These are phyloP conservation scores for Hypoxylon perforatum DNA, from an alignment of 495 filamentous ascomycete genomes.

Conservation along the genomic window DNA sequence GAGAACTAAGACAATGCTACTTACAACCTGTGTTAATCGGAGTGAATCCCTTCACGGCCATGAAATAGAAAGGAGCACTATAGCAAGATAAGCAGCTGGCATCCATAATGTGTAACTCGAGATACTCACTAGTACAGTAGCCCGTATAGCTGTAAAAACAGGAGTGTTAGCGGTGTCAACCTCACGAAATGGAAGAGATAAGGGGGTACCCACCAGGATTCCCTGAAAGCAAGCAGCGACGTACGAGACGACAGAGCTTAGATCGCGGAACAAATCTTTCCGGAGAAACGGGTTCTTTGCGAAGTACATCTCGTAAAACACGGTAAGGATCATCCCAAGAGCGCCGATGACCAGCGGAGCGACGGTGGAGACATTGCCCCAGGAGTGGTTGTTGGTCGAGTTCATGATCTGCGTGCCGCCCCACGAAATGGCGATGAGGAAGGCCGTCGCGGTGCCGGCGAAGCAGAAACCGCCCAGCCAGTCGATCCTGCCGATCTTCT, in stretches of 20 bases:
- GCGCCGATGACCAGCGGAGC: conserved; percentile 60
- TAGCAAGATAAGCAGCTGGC: conserved; percentile 52
- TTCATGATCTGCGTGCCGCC: conserved; percentile 52
- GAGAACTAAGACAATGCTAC: neutral
- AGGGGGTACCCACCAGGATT: conserved; percentile 49
- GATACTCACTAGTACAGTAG: conserved; percentile 49
- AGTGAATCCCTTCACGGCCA: conserved; percentile 65
- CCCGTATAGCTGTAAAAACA: conserved; percentile 48
- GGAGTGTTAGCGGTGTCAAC: conserved; percentile 31
- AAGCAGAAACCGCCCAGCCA: conserved; percentile 59
- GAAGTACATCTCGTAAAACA: conserved; percentile 54
- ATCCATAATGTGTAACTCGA: conserved; percentile 39
- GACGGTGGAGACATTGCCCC: conserved; percentile 58
- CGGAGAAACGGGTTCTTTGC: conserved; percentile 67
- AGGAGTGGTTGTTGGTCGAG: conserved; percentile 54
- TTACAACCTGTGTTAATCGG: conserved; percentile 62
- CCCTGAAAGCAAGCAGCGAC: conserved; percentile 49
- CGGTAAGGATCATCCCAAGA: conserved; percentile 36
- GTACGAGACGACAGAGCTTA: conserved; percentile 51
- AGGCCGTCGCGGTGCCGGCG: conserved; percentile 57
- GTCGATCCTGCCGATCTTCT: conserved; percentile 50
- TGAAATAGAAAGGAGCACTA: conserved; percentile 76
- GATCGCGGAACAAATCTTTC: conserved; percentile 57
- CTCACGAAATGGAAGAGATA: conserved; percentile 45
- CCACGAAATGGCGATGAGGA: conserved; percentile 68